Conservation (phyloP, 2,329 filamentous ascomycete genomes). For the Lanzia echinophila region DNA sequence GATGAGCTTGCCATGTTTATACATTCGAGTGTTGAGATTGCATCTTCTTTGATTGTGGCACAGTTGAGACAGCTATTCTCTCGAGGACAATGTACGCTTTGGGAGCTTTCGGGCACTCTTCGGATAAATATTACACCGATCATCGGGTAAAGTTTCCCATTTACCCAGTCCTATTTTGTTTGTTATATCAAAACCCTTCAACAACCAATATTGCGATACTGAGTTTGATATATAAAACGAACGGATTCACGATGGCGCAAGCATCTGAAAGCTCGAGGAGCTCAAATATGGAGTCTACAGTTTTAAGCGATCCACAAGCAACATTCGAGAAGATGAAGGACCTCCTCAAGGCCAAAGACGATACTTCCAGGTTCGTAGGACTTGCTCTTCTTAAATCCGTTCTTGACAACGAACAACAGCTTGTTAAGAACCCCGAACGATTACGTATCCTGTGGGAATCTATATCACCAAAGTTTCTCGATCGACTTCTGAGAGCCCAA, state of each 20-base stretch:
- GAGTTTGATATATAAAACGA: too few species aligned
- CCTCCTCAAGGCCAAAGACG: slow-evolving; percentile 53
- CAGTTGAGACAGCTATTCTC: background rate
- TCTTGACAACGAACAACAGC: slow-evolving; percentile 50
- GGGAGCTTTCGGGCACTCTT: slow-evolving; percentile 1
- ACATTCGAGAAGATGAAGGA: slow-evolving; percentile 44
- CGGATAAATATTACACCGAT: slow-evolving; percentile 1
- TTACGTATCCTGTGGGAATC: slow-evolving; percentile 51
- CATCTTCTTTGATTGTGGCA: slow-evolving; percentile 5
- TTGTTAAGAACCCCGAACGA: slow-evolving; percentile 41
- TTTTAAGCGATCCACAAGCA: slow-evolving; percentile 14
- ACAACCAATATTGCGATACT: background rate
- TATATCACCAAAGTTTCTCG: slow-evolving; percentile 56
- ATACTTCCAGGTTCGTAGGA: slow-evolving; percentile 63
- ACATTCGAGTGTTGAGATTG: slow-evolving; percentile 14
- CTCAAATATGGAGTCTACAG: background rate
- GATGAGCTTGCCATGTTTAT: slow-evolving; percentile 30
- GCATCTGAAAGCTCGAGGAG: too few species aligned
- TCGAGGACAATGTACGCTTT: background rate
- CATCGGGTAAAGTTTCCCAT: background rate
- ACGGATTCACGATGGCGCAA: too few species aligned
- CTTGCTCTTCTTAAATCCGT: slow-evolving; percentile 60
- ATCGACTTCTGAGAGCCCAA: slow-evolving; percentile 53
- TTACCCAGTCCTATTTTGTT: background rate
- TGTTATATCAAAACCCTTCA: background rate